Base-by-base conservation (phyloP, 305 asterid species). In the Vinca major region DNA sequence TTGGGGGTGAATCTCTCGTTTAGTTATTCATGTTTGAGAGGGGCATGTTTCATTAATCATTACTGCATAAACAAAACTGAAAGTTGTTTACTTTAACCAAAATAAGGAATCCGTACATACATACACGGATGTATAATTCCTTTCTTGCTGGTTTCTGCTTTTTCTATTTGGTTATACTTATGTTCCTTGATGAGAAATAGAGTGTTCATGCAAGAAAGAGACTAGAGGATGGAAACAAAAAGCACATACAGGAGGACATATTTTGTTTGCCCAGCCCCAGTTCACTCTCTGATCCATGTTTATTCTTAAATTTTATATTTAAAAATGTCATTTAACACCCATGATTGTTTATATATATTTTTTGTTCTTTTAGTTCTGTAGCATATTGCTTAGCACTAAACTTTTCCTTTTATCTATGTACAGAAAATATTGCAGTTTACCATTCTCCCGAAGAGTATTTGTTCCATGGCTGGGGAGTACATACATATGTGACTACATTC, bases 391-490 rank as follows among this genome's bases (percentile, higher is more conserved):
- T 26, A 26, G 33, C 71, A 71, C 73, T 56, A 65, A 70, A 76
- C 69, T 65, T 67, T 41, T 69, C 71, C 49, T 33, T 16, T 66
- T 68, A 48, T 79, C 54, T 60, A 26, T 60, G 56, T 58, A 57
- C 89, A 94, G 96, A 33, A 86, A 88, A 80, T 74, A 58, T 43
- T 80, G 85, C 80, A 81, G 71, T 69, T 75, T 89, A 71, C 77
- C 84, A 67, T 86, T 91, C 77, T 96, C 99, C 50, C 90, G 92
- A 73, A 82, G 98, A 80, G 95, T 91, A 43, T 86, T 94, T 71
- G 78, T 91, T 65, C 99, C 97, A 33, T 94, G 99, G 97, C 80
- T 91, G 74, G 89, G 81, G 67, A 90, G 87, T 65, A 73, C 86
- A 60, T 89, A 86, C 74, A 86, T 94, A 51, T 94, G 96, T 71